phyloP scores from a whole-genome alignment of 768 basidiomycete genomes.

The Cystobasidium onofrii region DNA sequence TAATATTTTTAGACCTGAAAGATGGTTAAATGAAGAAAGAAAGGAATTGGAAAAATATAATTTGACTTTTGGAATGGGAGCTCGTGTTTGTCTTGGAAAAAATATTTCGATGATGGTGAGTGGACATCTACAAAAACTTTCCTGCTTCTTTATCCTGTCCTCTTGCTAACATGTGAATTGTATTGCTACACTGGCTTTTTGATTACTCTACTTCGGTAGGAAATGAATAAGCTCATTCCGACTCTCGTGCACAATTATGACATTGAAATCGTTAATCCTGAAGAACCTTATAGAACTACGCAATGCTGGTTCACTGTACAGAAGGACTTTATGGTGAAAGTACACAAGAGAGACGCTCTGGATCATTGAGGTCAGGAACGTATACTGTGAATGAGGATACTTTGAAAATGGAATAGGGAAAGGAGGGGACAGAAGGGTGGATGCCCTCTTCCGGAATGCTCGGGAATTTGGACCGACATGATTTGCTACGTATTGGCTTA shows the following conservation, averaged over 20 bases:
- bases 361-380: too few species aligned
- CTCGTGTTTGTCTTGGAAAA: not conserved
- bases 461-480: too few species aligned
- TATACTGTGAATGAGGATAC: too few species aligned
- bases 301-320: not conserved
- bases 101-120: conserved; percentile 2
- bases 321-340: not conserved
- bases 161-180: too few species aligned
- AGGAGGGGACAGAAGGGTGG: too few species aligned
- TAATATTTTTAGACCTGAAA: conserved; percentile 28
- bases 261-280: not conserved
- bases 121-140: too few species aligned
- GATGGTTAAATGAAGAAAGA: conserved; percentile 31
- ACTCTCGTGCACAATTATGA: not conserved
- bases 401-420: too few species aligned
- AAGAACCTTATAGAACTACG: not conserved
- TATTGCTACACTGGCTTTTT: too few species aligned
- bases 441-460: too few species aligned
- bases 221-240: conserved; percentile 2
- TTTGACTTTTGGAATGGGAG: not conserved
- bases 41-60: conserved; percentile 15
- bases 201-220: not conserved
- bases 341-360: not conserved
- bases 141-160: too few species aligned
- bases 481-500: too few species aligned